Base-by-base conservation (phyloP, 2,329 filamentous ascomycete genomes). In the Nothopassalora personata region DNA sequence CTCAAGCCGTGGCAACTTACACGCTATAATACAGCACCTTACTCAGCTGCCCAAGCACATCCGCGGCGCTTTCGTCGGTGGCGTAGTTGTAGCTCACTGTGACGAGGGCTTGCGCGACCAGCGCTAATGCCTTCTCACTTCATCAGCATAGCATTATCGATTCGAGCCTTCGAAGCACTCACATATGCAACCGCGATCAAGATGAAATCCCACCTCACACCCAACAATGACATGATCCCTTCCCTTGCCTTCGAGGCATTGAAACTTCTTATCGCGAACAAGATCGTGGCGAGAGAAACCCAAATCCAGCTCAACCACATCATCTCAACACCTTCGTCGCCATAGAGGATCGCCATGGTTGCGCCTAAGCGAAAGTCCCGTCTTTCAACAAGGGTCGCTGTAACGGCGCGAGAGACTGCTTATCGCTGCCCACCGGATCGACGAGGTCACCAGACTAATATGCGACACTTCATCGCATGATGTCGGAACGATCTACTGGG, bases 241-340 rank as follows among this genome's bases (percentile, higher is more conserved):
- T 48, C 28, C 31, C 53, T 53, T 46, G 54, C 36, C n/a, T 27
- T 43, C 15, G 57, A 46, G 7, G 57, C 57, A 45, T 54, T 55
- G 36, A 48, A 36, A 30, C 59, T 59, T 50, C 61, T 36, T 9
- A 62, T 28, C 7, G 54, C 18, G 19, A 57, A 62, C 31, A 62
- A 50, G 27, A 58, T 47, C 10, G 54, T 53, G 15, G 51, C 62
- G 18, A 64, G 53, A 23, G 28, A 34, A 23, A 45, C 19, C 62
- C 62, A 64, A 3, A 60, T 56, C 62, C 62, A 64, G 11, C 60
- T 64, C 5, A 64, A 47, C 19, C 47, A 54, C n/a, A 62, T 54
- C 11, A 64, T 30, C 11, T 33, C 18, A 13, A 50, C 31, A 15
- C 56, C 59, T 28, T 53, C 53, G 9, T 49, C 30, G 36, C 60